A percentile compares a stretch with the other conserved stretches of the same genome.
Conservation (phyloP, 2,329 filamentous ascomycete genomes). For the Aspergillus transmontanensis region DNA sequence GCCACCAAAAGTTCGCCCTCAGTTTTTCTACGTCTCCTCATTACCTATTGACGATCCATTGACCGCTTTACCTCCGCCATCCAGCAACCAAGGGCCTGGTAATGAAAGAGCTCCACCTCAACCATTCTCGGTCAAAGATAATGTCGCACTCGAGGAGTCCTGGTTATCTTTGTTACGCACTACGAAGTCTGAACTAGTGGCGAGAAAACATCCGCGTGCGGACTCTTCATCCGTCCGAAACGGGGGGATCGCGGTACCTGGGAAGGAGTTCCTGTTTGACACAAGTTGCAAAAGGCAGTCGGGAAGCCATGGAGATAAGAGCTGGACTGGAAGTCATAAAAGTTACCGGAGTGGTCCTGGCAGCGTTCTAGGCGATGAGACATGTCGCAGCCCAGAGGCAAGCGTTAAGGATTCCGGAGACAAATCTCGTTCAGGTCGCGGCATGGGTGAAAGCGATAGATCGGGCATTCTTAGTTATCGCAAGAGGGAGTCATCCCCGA, state of each 20-base stretch:
- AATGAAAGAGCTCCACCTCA: slow-evolving; percentile 65
- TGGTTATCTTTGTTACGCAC: slow-evolving; percentile 64
- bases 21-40: slow-evolving; percentile 84
- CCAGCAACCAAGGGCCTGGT: slow-evolving; percentile 51
- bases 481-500: slow-evolving; percentile 38
- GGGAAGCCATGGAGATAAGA: slow-evolving; percentile 18
- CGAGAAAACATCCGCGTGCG: slow-evolving; percentile 10
- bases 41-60: slow-evolving; percentile 86
- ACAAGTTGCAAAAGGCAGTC: slow-evolving; percentile 14
- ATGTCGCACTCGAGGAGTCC: slow-evolving; percentile 74
- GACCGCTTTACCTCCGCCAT: slow-evolving; percentile 63
- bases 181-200: slow-evolving; percentile 14
- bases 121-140: slow-evolving; percentile 79
- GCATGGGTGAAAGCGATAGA: slow-evolving; percentile 17
- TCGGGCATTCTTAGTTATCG: slow-evolving; percentile 16
- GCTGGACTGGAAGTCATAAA: slow-evolving; percentile 19
- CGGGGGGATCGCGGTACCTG: slow-evolving; percentile 31
- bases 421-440: slow-evolving; percentile 19
- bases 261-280: slow-evolving; percentile 13
- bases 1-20: slow-evolving; percentile 63
- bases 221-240: slow-evolving; percentile 12
- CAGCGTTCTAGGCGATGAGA: slow-evolving; percentile 21
- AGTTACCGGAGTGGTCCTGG: slow-evolving; percentile 19
- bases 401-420: slow-evolving; percentile 14
- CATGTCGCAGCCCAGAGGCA: slow-evolving; percentile 13